Evolutionary conservation across 768 basidiomycete species (phyloP).

Genomic region (Clitopilus passeckerianus): DNA sequence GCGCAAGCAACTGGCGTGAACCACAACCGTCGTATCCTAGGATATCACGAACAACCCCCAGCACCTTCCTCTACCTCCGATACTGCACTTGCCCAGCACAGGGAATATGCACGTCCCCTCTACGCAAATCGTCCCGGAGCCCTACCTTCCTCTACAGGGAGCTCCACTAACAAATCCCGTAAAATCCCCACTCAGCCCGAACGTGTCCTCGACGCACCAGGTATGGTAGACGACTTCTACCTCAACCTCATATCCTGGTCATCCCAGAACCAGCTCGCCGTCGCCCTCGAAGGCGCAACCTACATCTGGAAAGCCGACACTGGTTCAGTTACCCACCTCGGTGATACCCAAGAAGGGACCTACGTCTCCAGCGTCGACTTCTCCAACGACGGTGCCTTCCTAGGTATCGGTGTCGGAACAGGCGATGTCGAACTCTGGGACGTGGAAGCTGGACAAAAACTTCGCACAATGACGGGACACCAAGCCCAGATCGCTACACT

Average conservation of each 20-base stretch:
- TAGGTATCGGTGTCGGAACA: slow-evolving; percentile 74
- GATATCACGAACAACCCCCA: slow-evolving; percentile 86
- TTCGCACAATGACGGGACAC: slow-evolving; percentile 91
- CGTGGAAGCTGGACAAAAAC: slow-evolving; percentile 66
- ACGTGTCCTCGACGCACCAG: slow-evolving; percentile 93
- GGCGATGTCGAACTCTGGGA: slow-evolving; percentile 98
- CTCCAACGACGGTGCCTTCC: slow-evolving; percentile 74
- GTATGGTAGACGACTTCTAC: slow-evolving; percentile 94
- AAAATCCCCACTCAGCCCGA: slow-evolving; percentile 85
- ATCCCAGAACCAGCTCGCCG: slow-evolving; percentile 78
- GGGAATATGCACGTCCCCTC: slow-evolving; percentile 71
- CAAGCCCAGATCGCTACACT: slow-evolving; percentile 78
- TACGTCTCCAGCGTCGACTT: slow-evolving; percentile 78
- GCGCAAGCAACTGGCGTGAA: slow-evolving; percentile 73
- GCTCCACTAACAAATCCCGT: slow-evolving; percentile 64
- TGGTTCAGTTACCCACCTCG: slow-evolving; percentile 74
- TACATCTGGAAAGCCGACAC: slow-evolving; percentile 96
- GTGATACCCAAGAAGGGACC: slow-evolving; percentile 69
- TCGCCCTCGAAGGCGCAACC: slow-evolving; percentile 80
- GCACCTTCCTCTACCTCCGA: slow-evolving; percentile 65
- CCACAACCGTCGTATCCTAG: slow-evolving; percentile 76
- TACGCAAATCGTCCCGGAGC: slow-evolving; percentile 63
- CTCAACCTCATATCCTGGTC: slow-evolving; percentile 94
- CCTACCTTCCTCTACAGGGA: slow-evolving; percentile 58
- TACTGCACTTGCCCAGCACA: slow-evolving; percentile 68